phyloP scores from a whole-genome alignment of 108 stramenopile genomes.

The Skeletonema potamos region DNA sequence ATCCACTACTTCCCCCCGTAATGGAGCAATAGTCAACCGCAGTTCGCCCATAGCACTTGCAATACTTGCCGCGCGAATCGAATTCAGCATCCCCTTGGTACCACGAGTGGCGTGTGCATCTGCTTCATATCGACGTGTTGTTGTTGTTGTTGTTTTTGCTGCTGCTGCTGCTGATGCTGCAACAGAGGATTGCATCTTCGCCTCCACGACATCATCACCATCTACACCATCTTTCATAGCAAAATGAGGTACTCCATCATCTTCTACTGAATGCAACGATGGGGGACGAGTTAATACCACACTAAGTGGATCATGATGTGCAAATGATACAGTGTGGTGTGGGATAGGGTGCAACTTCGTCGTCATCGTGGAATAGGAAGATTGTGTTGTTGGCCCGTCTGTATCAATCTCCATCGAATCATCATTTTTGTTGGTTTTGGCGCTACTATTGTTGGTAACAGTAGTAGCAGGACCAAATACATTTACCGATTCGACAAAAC shows the following conservation, averaged over 20 bases:
- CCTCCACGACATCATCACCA: neutral
- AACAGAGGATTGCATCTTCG: neutral
- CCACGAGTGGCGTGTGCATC: slow-evolving; percentile 77
- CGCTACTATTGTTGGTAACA: neutral
- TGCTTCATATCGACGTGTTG: slow-evolving; percentile 56
- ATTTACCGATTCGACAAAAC: slow-evolving; percentile 36
- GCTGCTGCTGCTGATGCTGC: neutral
- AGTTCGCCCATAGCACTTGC: slow-evolving; percentile 77
- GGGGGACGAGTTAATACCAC: slow-evolving; percentile 30
- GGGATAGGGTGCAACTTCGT: slow-evolving; percentile 17
- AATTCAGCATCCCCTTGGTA: slow-evolving; percentile 70
- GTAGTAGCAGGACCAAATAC: slow-evolving; percentile 9
- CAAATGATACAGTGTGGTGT: slow-evolving; percentile 22
- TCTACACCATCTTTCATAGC: neutral
- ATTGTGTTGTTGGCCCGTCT: neutral
- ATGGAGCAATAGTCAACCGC: slow-evolving; percentile 40
- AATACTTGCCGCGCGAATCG: slow-evolving; percentile 75
- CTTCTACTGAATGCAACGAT: slow-evolving; percentile 24
- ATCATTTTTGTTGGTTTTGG: neutral
- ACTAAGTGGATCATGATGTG: slow-evolving; percentile 41
- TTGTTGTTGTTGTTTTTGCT: neutral
- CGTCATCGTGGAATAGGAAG: neutral
- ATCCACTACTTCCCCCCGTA: neutral
- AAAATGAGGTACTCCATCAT: slow-evolving; percentile 7
- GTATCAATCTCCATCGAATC: neutral